Conservation (phyloP, 257 asterid genomes). For the Ilex aquifolium region DNA sequence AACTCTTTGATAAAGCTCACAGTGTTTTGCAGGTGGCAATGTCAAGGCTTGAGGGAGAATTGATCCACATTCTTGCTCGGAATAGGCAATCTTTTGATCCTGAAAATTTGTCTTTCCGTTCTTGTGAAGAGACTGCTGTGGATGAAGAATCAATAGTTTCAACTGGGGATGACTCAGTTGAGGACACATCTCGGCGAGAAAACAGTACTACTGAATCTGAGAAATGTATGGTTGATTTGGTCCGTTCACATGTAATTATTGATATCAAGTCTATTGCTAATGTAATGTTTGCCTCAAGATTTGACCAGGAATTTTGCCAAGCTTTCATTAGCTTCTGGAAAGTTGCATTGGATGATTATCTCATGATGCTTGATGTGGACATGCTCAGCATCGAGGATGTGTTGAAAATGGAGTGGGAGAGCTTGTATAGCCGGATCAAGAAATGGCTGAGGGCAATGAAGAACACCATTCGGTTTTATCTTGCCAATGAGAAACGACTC, state of each 20-base stretch:
- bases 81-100: slow-evolving; percentile 36
- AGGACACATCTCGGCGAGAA: slow-evolving; percentile 22
- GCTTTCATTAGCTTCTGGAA: slow-evolving; percentile 47
- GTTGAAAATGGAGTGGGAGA: slow-evolving; percentile 55
- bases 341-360: slow-evolving; percentile 32
- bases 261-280: slow-evolving; percentile 45
- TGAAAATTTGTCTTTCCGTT: slow-evolving; percentile 11
- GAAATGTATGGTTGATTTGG: slow-evolving; percentile 39
- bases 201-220: slow-evolving; percentile 38
- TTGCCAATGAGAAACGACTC: slow-evolving; percentile 33
- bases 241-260: slow-evolving; percentile 50
- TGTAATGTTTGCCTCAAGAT: slow-evolving; percentile 44
- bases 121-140: slow-evolving; percentile 18
- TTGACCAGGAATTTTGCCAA: slow-evolving; percentile 38
- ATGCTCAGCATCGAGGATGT: slow-evolving; percentile 58
- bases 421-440: slow-evolving; percentile 37
- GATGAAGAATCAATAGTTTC: slow-evolving; percentile 37
- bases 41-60: slow-evolving; percentile 51
- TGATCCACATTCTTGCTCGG: slow-evolving; percentile 37
- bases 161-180: slow-evolving; percentile 41
- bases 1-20: slow-evolving; percentile 34
- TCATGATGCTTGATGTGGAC: slow-evolving; percentile 28
- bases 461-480: slow-evolving; percentile 33
- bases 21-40: slow-evolving; percentile 41
- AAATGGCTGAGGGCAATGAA: slow-evolving; percentile 48